phyloP scores from a whole-genome alignment of 2,329 filamentous ascomycete genomes.

The Didymella pinodella region DNA sequence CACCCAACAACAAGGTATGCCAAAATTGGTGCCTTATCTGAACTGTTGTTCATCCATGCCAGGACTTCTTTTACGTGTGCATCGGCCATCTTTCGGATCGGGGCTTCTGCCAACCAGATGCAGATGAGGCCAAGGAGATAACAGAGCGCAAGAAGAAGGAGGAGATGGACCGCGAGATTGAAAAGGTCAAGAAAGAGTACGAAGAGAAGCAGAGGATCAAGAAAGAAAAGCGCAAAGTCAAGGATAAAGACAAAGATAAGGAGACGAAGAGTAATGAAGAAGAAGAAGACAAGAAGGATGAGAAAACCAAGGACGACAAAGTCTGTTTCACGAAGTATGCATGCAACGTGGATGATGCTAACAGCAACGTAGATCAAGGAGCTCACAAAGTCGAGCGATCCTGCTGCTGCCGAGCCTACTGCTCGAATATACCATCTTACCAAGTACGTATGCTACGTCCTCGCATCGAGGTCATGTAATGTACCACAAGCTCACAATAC shows the following conservation, averaged over 20 bases:
- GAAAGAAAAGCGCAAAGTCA: conserved; percentile 54
- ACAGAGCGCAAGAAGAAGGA: conserved; percentile 63
- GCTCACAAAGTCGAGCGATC: conserved; percentile 57
- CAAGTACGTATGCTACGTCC: conserved; percentile 61
- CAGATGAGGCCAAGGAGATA: conserved; percentile 69
- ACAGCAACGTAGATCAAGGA: conserved; percentile 53
- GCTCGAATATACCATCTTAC: conserved; percentile 85
- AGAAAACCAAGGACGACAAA: conserved; percentile 68
- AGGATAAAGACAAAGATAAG: conserved; percentile 61
- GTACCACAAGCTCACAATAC: conserved; percentile 1
- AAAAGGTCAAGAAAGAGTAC: conserved; percentile 59
- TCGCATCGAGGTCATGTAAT: not conserved
- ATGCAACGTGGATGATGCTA: conserved; percentile 9
- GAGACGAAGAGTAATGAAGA: conserved; percentile 67
- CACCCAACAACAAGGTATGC: conserved; percentile 83
- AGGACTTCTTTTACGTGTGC: conserved; percentile 95
- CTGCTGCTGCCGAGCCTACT: conserved; percentile 65
- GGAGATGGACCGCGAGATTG: conserved; percentile 59
- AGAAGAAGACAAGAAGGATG: conserved; percentile 69
- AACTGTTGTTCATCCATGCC: conserved; percentile 13
- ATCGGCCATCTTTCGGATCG: conserved; percentile 81
- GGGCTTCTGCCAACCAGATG: conserved; percentile 77
- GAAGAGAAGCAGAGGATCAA: conserved; percentile 67
- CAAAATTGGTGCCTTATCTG: not conserved
- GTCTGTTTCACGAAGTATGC: conserved; percentile 42